These are phyloP conservation scores for Mucor lusitanicus DNA, from an alignment of 371 early-diverging fungal genomes.

Conservation along the genomic window DNA sequence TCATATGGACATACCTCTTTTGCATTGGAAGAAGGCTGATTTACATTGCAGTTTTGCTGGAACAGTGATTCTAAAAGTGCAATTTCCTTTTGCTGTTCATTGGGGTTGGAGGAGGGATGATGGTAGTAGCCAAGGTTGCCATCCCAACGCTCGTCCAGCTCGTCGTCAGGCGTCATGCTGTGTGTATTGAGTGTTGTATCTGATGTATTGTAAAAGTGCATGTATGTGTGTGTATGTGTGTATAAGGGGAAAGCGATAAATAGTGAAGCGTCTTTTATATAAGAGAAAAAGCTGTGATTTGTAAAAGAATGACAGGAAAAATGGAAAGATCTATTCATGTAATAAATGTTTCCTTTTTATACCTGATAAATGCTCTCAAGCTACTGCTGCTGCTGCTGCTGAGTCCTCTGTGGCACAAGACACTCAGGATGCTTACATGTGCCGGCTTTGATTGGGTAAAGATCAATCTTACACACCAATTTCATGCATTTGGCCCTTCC, in stretches of 20 bases:
- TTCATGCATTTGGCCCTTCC: background rate
- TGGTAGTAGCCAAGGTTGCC: background rate
- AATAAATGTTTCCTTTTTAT: background rate
- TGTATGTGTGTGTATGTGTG: background rate
- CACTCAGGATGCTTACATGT: background rate
- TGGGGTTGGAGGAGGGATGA: background rate
- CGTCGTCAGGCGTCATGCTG: background rate
- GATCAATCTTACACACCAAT: background rate
- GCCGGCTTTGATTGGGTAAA: background rate
- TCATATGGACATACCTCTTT: background rate
- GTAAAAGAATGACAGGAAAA: background rate
- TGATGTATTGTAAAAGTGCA: background rate
- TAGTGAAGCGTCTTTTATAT: background rate
- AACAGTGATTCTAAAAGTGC: background rate
- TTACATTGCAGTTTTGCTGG: background rate
- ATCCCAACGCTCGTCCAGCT: conserved; percentile 1
- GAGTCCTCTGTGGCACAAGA: background rate
- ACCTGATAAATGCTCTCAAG: background rate
- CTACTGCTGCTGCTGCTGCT: background rate
- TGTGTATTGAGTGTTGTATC: background rate
- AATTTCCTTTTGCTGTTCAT: background rate
- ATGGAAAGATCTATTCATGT: background rate
- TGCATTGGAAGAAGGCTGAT: background rate
- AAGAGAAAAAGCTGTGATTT: background rate
- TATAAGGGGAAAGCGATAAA: background rate